Evolutionary conservation across 2,329 filamentous ascomycete species (phyloP), one percentile per base, ranked within the genome.

Genomic region (Fusarium brevicatenulatum): DNA sequence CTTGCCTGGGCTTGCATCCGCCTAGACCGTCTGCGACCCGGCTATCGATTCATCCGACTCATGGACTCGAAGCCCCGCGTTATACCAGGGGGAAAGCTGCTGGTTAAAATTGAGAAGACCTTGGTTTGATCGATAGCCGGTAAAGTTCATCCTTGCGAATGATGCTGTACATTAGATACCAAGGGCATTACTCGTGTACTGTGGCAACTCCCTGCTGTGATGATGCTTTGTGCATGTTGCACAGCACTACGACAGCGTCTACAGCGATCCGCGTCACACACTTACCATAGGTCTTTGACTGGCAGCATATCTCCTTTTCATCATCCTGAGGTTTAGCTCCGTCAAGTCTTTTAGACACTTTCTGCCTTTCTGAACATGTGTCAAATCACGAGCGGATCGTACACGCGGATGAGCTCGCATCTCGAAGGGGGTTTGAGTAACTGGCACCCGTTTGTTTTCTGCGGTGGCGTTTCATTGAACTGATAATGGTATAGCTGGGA

Each of bases 1-100:
- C 82, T 87, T 32, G 86, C 85, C 15, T 90, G 88, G 88, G 86
- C 88, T 32, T 90, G 88, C 76, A 86, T 90, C 76, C 87, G 89
- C 7, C 85, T 91, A 18, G 88, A 90, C 79, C 86, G 88, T 43
- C 83, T 91, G 5, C 85, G 83, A 52, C 80, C 80, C 52, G 89
- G 89, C 23, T 90, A 89, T 79, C 86, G 89, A 49, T 87, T 89
- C 70, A 80, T 91, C 57, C 80, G 82, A 43, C 83, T 91, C 49
- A 79, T 85, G 72, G 84, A 89, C 64, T 79, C 80, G 28, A 81
- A 82, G 32, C 86, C 87, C 23, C 80, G 82, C 50, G 80, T 82
- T 18, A 84, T 86, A 30, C 76, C 81, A 10, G 86, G 85, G 59
- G 83, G 83, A 15, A 85, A 86, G 72, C 78, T 91, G 54, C 81